Evolutionary conservation across 768 basidiomycete species (phyloP), one percentile per base, ranked within the genome.

Genomic region (Mycena alexandri): DNA sequence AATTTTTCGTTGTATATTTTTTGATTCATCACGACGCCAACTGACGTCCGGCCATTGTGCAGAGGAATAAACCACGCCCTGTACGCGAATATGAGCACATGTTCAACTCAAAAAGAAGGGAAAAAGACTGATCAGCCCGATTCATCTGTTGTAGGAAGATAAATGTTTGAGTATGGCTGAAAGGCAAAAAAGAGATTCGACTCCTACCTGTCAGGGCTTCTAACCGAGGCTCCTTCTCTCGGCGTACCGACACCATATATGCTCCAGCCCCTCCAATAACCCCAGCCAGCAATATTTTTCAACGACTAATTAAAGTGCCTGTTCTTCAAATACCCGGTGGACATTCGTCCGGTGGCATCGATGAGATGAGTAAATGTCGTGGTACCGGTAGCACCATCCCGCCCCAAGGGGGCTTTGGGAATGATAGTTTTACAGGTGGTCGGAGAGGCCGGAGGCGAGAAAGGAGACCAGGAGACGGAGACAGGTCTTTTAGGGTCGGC

Each of bases 221-320:
- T 69, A 90, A 90, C 86, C 87, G 89, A 12, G 89, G 89, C 82
- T 11, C 88, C 88, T 74, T 86, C 80, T 44, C 89, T 81, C 17
- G 74, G 53, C 4, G 87, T 85, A 46, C 83, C 84, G 25, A 65
- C 64, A 4, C 85, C 86, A 72, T 90, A 93, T 41, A 79, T 80
- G 17, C 78, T 82, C 0, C 84, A 83, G 21, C 83, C 82, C 43
- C 75, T 81, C 91, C 91, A 94, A 72, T 94, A 93, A 5, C 88
- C 92, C 92, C 92, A 94, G 22, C 90, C 81, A 4, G 92, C 92
- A 17, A 93, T 82, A 72, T 94, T 94, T 73, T 87, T 89, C 59
- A 94, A 74, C 5, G 89, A 88, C 41, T 85, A 83, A 62, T 92
- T 93, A 74, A 87, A 89, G 68, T 83, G 86, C 47, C 92, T 83